These are phyloP conservation scores for Amanita fuliginea DNA, from an alignment of 768 basidiomycete genomes.

Conservation along the genomic window DNA sequence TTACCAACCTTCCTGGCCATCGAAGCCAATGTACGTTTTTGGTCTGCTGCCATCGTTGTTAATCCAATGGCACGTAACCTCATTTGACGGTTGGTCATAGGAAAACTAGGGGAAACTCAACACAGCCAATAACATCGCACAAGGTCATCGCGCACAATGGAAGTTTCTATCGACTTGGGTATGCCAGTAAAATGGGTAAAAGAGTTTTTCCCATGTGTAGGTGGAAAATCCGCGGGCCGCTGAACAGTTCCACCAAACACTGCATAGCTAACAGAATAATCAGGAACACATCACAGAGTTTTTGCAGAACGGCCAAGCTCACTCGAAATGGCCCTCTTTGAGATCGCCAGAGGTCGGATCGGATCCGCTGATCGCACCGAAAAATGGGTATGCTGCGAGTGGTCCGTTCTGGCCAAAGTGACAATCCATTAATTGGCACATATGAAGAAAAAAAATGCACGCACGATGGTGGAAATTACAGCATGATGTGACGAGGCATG, in stretches of 20 bases:
- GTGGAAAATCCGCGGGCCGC: neutral
- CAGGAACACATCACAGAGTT: neutral
- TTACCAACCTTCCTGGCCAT: neutral
- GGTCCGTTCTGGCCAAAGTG: slow-evolving; percentile 1
- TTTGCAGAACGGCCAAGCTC: neutral
- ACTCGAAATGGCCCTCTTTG: neutral
- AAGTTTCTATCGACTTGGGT: neutral
- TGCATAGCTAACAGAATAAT: neutral
- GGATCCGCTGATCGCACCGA: slow-evolving; percentile 2
- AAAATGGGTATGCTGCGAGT: slow-evolving; percentile 3
- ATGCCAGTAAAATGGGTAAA: slow-evolving; percentile 1
- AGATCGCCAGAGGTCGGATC: neutral
- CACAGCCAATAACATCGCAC: neutral
- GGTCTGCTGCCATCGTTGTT: slow-evolving; percentile 1
- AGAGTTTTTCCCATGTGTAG: neutral
- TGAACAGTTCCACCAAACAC: slow-evolving; percentile 1
- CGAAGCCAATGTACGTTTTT: neutral
- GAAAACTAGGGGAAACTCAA: neutral
- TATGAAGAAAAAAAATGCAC: too few species aligned
- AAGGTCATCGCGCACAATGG: neutral
- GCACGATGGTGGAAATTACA: slow-evolving; percentile 2
- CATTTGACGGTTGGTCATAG: neutral
- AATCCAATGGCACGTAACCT: slow-evolving; percentile 2
- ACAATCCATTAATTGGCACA: too few species aligned
- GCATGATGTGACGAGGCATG: neutral